Conservation (phyloP, 2,329 filamentous ascomycete species). For the Beauveria asiatica region DNA sequence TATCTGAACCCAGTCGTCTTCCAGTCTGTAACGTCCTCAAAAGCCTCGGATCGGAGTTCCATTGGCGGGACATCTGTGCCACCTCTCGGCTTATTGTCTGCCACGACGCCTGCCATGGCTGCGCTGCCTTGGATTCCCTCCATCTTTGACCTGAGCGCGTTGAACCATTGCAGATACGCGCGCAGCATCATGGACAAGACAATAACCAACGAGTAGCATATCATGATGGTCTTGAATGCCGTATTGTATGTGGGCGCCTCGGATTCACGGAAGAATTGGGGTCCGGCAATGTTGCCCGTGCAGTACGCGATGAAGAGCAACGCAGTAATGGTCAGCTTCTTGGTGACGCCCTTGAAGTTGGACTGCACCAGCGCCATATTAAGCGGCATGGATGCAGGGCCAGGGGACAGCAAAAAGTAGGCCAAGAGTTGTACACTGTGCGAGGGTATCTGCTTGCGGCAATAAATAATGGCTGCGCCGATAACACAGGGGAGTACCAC, state of each 20-base stretch:
- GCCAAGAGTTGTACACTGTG: slow-evolving; percentile 43
- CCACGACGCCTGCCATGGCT: slow-evolving; percentile 31
- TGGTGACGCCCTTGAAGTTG: slow-evolving; percentile 49
- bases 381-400: slow-evolving; percentile 45
- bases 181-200: slow-evolving; percentile 34
- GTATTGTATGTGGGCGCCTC: slow-evolving; percentile 45
- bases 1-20: slow-evolving; percentile 52
- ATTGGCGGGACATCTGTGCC: slow-evolving; percentile 21
- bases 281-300: slow-evolving; percentile 46
- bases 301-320: slow-evolving; percentile 49
- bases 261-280: slow-evolving; percentile 42
- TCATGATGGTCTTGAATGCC: slow-evolving; percentile 46
- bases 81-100: slow-evolving; percentile 24
- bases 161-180: slow-evolving; percentile 38
- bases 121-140: slow-evolving; percentile 39
- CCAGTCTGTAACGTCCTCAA: slow-evolving; percentile 53
- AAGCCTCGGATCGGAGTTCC: slow-evolving; percentile 35
- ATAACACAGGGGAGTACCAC: slow-evolving; percentile 43
- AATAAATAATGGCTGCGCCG: slow-evolving; percentile 46
- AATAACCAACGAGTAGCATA: slow-evolving; percentile 46
- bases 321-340: slow-evolving; percentile 52
- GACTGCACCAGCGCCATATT: slow-evolving; percentile 46
- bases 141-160: slow-evolving; percentile 29
- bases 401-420: slow-evolving; percentile 48
- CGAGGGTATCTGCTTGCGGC: slow-evolving; percentile 28